Conservation (phyloP, 2,329 filamentous ascomycete species). For the Aspergillus fischeri region DNA sequence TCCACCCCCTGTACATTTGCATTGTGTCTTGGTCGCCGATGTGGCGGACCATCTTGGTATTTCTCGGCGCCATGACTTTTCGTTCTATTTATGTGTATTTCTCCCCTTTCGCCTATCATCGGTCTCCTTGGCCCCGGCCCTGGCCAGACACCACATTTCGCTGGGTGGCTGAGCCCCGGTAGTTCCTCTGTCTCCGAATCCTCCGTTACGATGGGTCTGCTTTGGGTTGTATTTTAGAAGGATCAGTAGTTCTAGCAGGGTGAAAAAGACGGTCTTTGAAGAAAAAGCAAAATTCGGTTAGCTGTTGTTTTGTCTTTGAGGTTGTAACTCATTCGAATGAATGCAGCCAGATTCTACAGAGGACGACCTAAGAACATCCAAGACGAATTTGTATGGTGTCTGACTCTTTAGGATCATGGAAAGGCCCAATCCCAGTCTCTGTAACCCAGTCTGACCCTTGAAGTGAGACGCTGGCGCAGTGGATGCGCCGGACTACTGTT, state of each 20-base stretch:
- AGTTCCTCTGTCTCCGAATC: slow-evolving; percentile 4
- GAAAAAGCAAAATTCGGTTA: background rate
- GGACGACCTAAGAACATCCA: background rate
- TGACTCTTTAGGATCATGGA: background rate
- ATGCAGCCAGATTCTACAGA: background rate
- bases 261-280: background rate
- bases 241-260: slow-evolving; percentile 1
- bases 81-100: slow-evolving; percentile 7
- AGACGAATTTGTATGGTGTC: background rate
- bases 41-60: slow-evolving; percentile 27
- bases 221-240: slow-evolving; percentile 12
- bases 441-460: background rate
- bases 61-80: slow-evolving; percentile 31
- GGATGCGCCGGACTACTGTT: slow-evolving; percentile 2
- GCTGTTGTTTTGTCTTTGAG: background rate
- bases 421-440: background rate
- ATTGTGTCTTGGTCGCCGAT: slow-evolving; percentile 27
- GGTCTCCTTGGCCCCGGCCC: slow-evolving; percentile 5
- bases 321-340: background rate
- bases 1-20: slow-evolving; percentile 29
- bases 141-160: background rate
- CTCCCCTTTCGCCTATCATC: slow-evolving; percentile 4
- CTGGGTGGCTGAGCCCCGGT: background rate
- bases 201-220: background rate
- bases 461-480: slow-evolving; percentile 6